phyloP scores from a whole-genome alignment of 2,329 filamentous ascomycete genomes.

The Colletotrichum sidae region DNA sequence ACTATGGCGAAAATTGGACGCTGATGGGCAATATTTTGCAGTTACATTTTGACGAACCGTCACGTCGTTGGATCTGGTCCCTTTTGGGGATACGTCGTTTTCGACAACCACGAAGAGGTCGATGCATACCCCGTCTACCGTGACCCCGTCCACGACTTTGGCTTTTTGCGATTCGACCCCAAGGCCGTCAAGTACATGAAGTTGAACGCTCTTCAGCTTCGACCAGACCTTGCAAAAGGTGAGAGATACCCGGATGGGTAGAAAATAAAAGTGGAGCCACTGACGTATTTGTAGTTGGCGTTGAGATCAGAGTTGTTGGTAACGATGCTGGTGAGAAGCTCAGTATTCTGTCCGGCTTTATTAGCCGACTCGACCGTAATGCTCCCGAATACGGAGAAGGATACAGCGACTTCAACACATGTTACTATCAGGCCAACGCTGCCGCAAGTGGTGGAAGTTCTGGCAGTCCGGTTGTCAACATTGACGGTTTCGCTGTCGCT shows the following conservation, averaged over 20 bases:
- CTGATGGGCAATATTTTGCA: slow-evolving; percentile 40
- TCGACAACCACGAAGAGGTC: slow-evolving; percentile 98
- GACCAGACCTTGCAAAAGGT: slow-evolving; percentile 85
- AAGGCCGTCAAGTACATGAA: slow-evolving; percentile 98
- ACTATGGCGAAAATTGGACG: not conserved
- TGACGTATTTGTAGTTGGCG: slow-evolving; percentile 70
- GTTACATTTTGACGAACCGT: slow-evolving; percentile 86
- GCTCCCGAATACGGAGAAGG: slow-evolving; percentile 98
- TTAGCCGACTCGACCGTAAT: slow-evolving; percentile 94
- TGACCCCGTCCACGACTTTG: slow-evolving; percentile 98
- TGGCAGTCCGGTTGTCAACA: slow-evolving; percentile 97
- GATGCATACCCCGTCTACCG: slow-evolving; percentile 97
- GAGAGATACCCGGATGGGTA: slow-evolving; percentile 31
- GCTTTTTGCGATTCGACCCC: slow-evolving; percentile 95
- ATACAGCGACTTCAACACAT: slow-evolving; percentile 95
- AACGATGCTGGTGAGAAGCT: slow-evolving; percentile 99
- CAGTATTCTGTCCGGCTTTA: slow-evolving; percentile 96
- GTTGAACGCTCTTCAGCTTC: slow-evolving; percentile 80
- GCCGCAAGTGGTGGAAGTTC: slow-evolving; percentile 97
- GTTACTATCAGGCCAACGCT: slow-evolving; percentile 98
- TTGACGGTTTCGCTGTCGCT: slow-evolving; percentile 91
- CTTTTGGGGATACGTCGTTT: slow-evolving; percentile 98
- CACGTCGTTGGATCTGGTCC: slow-evolving; percentile 96
- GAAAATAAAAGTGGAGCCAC: slow-evolving; percentile 9
- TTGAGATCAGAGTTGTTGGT: slow-evolving; percentile 96